These are phyloP conservation scores for Aspergillus vadensis DNA, from an alignment of 2,329 filamentous ascomycete species.

Conservation along the genomic window DNA sequence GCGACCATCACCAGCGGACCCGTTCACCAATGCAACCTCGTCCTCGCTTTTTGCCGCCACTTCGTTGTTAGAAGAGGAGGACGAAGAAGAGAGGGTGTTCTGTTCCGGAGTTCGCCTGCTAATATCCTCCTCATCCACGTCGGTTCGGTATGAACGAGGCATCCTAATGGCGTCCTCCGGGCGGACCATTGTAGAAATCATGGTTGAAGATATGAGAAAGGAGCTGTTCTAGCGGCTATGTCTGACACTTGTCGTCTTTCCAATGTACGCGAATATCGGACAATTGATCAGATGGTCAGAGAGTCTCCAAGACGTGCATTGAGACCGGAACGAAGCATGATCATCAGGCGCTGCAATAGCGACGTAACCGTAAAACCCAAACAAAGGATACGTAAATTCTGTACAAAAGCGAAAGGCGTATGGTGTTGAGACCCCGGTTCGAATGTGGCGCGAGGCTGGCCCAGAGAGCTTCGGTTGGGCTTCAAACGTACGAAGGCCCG, in stretches of 20 bases:
- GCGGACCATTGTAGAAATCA: constrained; percentile 41
- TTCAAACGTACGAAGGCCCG: constrained; percentile 16
- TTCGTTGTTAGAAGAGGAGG: constrained; percentile 30
- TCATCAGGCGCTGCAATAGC: constrained; percentile 18
- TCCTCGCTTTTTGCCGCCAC: constrained; percentile 33
- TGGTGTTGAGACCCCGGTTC: neutral
- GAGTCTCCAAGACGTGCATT: constrained; percentile 14
- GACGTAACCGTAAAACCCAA: constrained; percentile 2
- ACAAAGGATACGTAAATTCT: neutral
- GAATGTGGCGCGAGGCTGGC: constrained; percentile 16
- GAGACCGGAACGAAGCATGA: constrained; percentile 24
- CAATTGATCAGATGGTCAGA: constrained; percentile 20
- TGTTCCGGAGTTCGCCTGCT: constrained; percentile 32
- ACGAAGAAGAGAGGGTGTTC: constrained; percentile 24
- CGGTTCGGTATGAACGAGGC: constrained; percentile 33
- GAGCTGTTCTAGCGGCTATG: neutral
- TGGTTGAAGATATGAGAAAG: constrained; percentile 15
- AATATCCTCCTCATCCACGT: constrained; percentile 37
- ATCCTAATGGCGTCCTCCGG: constrained; percentile 41
- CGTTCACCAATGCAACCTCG: constrained; percentile 28
- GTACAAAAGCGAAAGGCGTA: neutral
- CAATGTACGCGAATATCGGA: constrained; percentile 2
- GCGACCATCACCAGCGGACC: constrained; percentile 27
- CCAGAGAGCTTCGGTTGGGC: constrained; percentile 16
- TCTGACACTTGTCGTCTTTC: neutral